Evolutionary conservation across 139 green algal species (phyloP).

Genomic region (Bryopsis sp.): DNA sequence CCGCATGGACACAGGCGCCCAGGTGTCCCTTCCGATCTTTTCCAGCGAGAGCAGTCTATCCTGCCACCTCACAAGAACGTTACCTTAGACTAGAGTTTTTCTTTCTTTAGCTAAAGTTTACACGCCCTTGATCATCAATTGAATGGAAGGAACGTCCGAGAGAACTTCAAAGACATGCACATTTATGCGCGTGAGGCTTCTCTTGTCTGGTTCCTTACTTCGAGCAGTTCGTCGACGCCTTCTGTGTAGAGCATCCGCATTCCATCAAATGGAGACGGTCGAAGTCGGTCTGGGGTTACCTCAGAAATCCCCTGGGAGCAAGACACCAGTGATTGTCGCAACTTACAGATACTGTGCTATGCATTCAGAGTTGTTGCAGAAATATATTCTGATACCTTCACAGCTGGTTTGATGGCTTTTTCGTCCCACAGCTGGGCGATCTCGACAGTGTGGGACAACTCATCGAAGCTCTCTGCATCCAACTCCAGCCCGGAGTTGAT

Average conservation of each 20-base stretch:
- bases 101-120: neutral
- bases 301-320: neutral
- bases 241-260: slow-evolving; percentile 1
- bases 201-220: neutral
- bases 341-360: neutral
- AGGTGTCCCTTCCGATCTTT: neutral
- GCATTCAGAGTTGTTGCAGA: neutral
- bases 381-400: neutral
- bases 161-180: neutral
- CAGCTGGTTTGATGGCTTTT: neutral
- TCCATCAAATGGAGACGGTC: neutral
- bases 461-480: neutral
- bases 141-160: neutral
- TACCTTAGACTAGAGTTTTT: neutral
- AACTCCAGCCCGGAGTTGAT: neutral
- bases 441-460: neutral
- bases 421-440: neutral
- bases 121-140: neutral
- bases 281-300: neutral
- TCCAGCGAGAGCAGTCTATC: neutral
- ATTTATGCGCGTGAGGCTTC: neutral
- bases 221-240: neutral
- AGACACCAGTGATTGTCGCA: neutral
- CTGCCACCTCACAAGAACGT: neutral
- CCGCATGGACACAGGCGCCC: neutral